phyloP scores from a whole-genome alignment of 768 basidiomycete genomes.

The Naematelia aurantialba region DNA sequence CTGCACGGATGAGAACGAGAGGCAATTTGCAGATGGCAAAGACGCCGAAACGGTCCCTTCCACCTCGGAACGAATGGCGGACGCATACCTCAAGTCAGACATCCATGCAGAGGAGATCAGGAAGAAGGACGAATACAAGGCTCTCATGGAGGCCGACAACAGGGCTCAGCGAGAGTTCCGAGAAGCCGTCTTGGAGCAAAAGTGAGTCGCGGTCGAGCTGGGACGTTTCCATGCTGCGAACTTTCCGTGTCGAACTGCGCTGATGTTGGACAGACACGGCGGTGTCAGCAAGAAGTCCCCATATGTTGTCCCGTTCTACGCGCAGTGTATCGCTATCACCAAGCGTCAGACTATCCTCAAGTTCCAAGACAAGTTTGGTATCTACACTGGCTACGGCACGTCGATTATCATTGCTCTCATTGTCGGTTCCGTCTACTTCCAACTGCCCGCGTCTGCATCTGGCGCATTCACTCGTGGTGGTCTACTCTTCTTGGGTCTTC shows the following conservation, averaged over 20 bases:
- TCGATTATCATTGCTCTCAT: conserved; percentile 56
- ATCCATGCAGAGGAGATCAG: conserved; percentile 54
- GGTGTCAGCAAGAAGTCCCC: conserved; percentile 69
- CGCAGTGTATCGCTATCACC: conserved; percentile 69
- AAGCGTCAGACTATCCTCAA: conserved; percentile 66
- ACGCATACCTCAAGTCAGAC: conserved; percentile 59
- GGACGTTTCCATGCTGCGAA: not conserved
- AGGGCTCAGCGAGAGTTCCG: conserved; percentile 67
- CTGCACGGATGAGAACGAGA: conserved; percentile 52
- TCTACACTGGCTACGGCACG: conserved; percentile 66
- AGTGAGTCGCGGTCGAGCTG: conserved; percentile 50
- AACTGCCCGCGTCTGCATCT: conserved; percentile 65
- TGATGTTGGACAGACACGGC: conserved; percentile 53
- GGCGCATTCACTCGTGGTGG: conserved; percentile 86
- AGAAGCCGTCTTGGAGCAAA: conserved; percentile 71
- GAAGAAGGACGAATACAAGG: conserved; percentile 62
- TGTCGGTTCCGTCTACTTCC: conserved; percentile 67
- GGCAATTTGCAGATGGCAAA: conserved; percentile 69
- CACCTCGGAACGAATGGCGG: conserved; percentile 65
- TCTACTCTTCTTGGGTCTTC: conserved; percentile 63
- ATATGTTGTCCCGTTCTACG: conserved; percentile 73
- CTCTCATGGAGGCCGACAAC: conserved; percentile 58
- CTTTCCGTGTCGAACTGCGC: not conserved
- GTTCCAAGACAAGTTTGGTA: conserved; percentile 72
- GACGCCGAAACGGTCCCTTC: conserved; percentile 61